Conservation (phyloP, 176 grass and related monocot genomes). For the Microstegium vimineum region DNA sequence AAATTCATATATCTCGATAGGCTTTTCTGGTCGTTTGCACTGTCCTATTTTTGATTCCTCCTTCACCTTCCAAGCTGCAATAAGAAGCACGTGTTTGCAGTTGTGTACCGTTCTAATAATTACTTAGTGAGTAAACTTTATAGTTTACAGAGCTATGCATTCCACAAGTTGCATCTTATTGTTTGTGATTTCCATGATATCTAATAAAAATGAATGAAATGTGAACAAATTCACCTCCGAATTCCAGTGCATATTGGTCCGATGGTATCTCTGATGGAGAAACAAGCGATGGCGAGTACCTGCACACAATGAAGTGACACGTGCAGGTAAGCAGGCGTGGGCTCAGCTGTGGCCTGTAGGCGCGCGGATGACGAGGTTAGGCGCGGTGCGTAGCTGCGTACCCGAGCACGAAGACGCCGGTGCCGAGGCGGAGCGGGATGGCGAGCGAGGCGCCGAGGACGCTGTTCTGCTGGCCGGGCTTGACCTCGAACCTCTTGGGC, state of each 20-base stretch:
- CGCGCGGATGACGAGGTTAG: background rate
- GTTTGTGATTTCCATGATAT: background rate
- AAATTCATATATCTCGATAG: constrained; percentile 97
- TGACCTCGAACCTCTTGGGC: constrained; percentile 63
- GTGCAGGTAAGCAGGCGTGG: background rate
- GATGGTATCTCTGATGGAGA: constrained; percentile 52
- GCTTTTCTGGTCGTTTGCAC: constrained; percentile 70
- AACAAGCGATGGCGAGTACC: constrained; percentile 75
- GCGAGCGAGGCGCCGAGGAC: constrained; percentile 68
- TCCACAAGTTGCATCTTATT: background rate
- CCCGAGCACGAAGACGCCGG: constrained; percentile 69
- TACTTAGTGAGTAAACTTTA: background rate
- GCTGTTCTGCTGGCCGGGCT: constrained; percentile 52
- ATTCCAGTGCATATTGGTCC: constrained; percentile 59
- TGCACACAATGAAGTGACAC: constrained; percentile 12
- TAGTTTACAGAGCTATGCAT: background rate
- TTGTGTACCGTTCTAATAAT: background rate
- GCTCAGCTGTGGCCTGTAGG: background rate
- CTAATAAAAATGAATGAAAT: background rate
- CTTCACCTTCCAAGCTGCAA: constrained; percentile 74
- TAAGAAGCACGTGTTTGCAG: background rate
- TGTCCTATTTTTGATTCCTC: constrained; percentile 71
- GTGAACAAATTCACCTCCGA: constrained; percentile 50
- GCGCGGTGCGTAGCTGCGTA: background rate
- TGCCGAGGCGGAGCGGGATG: constrained; percentile 71